Base-by-base conservation (phyloP, 345 rosid genomes). In the Kandelia obovata region DNA sequence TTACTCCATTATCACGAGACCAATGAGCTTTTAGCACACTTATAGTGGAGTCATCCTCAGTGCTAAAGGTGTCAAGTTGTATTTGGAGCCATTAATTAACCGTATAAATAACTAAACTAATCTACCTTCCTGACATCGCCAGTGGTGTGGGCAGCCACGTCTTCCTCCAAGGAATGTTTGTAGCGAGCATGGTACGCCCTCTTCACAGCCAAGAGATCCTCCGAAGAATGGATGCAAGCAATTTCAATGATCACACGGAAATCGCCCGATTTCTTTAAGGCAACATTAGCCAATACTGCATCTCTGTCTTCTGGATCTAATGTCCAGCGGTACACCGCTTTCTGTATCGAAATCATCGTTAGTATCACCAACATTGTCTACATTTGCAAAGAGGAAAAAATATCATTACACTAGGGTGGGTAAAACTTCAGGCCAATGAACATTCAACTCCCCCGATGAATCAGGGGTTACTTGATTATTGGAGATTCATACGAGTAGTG, bases 91-190 rank as follows among this genome's bases (percentile, higher is more conserved):
- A 30, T 37, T 9, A 62, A 43, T 19, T 21, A 21, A 2, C 1
- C 13, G 26, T 23, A 17, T 6, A 1, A 27, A 20, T 15, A 32
- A 61, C 19, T 21, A n/a, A 26, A 26, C 16, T 25, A 5, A 62
- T 53, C 6, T 78, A 67, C 92, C 90, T 81, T 84, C 66, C 88
- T 84, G 49, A 76, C 26, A 51, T 89, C 90, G 1, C 89, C 89
- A 1, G 73, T 34, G 73, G 88, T 87, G 59, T 80, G 86, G 17
- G 86, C 82, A 5, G 90, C 90, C 9, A 87, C 85, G 58, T 85
- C 92, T 80, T 89, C 96, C 62, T 89, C 96, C 74, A 89, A 26
- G 56, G 96, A 87, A 52, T 21, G 84, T 85, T 82, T 85, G 82
- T 83, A 85, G 34, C 92, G 89, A 58, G 69, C 69, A 66, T 79